A percentile compares a stretch with the other conserved stretches of the same genome.
These are phyloP conservation scores for Davidsoniella virescens DNA, from an alignment of 2,329 filamentous ascomycete species.

Conservation along the genomic window DNA sequence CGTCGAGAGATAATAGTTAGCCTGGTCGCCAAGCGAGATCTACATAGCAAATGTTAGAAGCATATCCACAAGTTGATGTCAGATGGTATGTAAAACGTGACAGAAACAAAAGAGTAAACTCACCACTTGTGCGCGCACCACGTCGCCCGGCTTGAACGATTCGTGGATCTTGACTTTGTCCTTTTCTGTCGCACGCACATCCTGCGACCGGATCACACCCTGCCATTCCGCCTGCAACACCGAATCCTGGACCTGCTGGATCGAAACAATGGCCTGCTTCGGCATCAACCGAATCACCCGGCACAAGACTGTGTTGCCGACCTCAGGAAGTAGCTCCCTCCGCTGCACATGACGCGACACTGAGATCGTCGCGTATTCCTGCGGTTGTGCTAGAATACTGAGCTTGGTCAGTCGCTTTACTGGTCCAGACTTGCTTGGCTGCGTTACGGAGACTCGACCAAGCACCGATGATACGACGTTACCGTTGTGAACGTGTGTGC, in stretches of 20 bases:
- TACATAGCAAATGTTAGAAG: constrained; percentile 18
- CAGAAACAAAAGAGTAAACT: constrained; percentile 19
- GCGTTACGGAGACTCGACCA: constrained; percentile 46
- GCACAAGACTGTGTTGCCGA: constrained; percentile 66
- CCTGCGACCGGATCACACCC: constrained; percentile 72
- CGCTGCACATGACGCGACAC: constrained; percentile 34
- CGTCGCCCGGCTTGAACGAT: constrained; percentile 81
- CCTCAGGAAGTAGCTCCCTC: constrained; percentile 63
- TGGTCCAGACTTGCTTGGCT: constrained; percentile 32
- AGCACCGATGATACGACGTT: constrained; percentile 70
- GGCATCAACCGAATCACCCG: constrained; percentile 74
- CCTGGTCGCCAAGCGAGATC: constrained; percentile 85
- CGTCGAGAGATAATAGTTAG: constrained; percentile 89
- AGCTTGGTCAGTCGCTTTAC: constrained; percentile 44
- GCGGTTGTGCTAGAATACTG: constrained; percentile 25
- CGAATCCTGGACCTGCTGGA: constrained; percentile 62
- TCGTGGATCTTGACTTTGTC: constrained; percentile 85
- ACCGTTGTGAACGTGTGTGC: constrained; percentile 65
- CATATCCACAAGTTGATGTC: not conserved
- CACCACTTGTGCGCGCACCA: constrained; percentile 73
- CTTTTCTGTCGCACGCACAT: constrained; percentile 89
- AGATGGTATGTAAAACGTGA: no score
- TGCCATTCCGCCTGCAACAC: constrained; percentile 68
- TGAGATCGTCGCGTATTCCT: constrained; percentile 36
- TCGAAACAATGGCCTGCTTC: constrained; percentile 70